A percentile compares a stretch with the other conserved stretches of the same genome.
These are phyloP conservation scores for Artemisia tridentata DNA, from an alignment of 129 eudicot species.

Conservation along the genomic window DNA sequence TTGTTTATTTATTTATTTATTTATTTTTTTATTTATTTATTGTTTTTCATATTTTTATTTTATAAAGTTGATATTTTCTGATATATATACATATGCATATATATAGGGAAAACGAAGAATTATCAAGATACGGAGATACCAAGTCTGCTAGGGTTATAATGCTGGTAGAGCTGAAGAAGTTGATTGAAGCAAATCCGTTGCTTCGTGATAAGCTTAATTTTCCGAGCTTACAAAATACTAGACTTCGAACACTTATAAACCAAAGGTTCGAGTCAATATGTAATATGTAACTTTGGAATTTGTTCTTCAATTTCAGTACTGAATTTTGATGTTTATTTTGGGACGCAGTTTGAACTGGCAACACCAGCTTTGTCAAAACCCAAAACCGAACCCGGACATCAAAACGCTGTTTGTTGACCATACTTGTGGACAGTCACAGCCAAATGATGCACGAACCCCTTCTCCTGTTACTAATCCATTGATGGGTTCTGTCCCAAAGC, in stretches of 20 bases:
- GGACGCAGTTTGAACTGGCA: conserved; percentile 82
- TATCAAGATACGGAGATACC: conserved; percentile 70
- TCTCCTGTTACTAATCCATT: conserved; percentile 74
- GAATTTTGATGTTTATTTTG: conserved; percentile 11
- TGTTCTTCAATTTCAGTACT: background rate
- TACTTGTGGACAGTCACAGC: conserved; percentile 80
- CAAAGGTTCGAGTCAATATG: conserved; percentile 48
- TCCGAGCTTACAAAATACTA: conserved; percentile 58
- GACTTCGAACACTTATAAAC: conserved; percentile 66
- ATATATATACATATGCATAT: conserved; percentile 13
- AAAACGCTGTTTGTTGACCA: conserved; percentile 82
- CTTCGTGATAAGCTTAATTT: conserved; percentile 70
- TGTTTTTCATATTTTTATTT: background rate
- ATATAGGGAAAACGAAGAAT: conserved; percentile 71
- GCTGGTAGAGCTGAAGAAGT: conserved; percentile 67
- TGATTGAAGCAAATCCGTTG: conserved; percentile 75
- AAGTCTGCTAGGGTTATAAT: conserved; percentile 68
- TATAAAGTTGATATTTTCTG: conserved; percentile 7
- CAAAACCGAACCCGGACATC: conserved; percentile 83
- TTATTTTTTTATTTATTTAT: too few species aligned
- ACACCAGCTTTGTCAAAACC: conserved; percentile 85
- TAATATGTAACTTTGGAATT: background rate
- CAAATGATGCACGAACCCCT: conserved; percentile 74
- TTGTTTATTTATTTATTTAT: too few species aligned
- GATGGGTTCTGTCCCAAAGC: conserved; percentile 55